Conservation (phyloP, 2,329 filamentous ascomycete species). For the Fusarium globosum region DNA sequence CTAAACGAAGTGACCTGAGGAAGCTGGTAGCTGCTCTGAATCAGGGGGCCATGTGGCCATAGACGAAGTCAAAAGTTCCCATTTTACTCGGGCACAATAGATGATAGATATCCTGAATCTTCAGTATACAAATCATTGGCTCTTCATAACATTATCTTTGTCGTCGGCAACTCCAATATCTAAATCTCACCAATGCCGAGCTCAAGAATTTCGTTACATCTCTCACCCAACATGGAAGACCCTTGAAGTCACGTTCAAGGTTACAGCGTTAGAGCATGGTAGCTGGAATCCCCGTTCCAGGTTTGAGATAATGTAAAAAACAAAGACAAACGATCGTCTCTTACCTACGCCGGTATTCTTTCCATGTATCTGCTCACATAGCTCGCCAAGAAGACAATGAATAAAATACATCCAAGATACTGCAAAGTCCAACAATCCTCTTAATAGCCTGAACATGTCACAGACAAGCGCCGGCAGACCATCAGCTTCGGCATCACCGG, state of each 20-base stretch:
- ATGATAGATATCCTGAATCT: background rate
- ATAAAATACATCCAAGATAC: background rate
- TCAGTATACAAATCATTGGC: background rate
- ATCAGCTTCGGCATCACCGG: constrained; percentile 54
- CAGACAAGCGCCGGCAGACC: constrained; percentile 54
- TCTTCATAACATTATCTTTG: constrained; percentile 18
- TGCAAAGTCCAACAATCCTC: constrained; percentile 47
- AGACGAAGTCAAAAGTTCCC: background rate
- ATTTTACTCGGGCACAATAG: fast-evolving
- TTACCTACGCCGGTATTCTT: constrained; percentile 11
- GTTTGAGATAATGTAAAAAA: background rate
- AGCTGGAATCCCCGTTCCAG: constrained; percentile 29
- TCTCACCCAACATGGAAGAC: constrained; percentile 20
- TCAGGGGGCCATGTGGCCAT: background rate
- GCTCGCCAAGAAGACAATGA: background rate
- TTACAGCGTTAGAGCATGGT: constrained; percentile 18
- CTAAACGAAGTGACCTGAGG: background rate
- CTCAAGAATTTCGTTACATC: constrained; percentile 13
- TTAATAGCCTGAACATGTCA: constrained; percentile 50
- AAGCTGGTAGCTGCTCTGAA: background rate
- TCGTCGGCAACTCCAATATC: no score
- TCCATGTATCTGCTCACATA: no score
- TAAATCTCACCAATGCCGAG: background rate
- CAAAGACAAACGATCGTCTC: constrained; percentile 27
- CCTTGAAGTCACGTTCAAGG: constrained; percentile 11